phyloP scores from a whole-genome alignment of 768 basidiomycete species.

The Piloderma croceum region DNA sequence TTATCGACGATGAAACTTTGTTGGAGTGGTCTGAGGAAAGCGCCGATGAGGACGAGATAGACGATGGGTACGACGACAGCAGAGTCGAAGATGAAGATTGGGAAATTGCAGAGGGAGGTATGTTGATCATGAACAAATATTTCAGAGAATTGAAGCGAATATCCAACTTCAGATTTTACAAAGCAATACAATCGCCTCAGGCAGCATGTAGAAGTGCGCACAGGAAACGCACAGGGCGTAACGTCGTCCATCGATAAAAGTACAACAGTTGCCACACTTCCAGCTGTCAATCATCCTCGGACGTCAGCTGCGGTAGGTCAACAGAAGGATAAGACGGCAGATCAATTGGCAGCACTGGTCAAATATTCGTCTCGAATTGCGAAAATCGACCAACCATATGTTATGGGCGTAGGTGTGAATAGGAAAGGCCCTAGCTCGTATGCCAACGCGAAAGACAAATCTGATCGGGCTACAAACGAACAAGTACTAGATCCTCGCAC shows the following conservation, averaged over 20 bases:
- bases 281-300: slow-evolving; percentile 66
- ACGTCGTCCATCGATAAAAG: slow-evolving; percentile 46
- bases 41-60: slow-evolving; percentile 19
- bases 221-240: slow-evolving; percentile 59
- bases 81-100: slow-evolving; percentile 84
- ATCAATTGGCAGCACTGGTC: slow-evolving; percentile 68
- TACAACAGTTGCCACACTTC: slow-evolving; percentile 54
- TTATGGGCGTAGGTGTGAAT: slow-evolving; percentile 70
- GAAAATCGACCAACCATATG: slow-evolving; percentile 71
- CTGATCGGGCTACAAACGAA: slow-evolving; percentile 93
- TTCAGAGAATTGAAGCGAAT: slow-evolving; percentile 2
- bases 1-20: slow-evolving; percentile 37
- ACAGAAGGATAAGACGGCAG: slow-evolving; percentile 54
- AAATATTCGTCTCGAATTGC: slow-evolving; percentile 74
- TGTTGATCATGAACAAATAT: slow-evolving; percentile 13
- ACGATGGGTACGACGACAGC: slow-evolving; percentile 49
- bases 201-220: slow-evolving; percentile 83
- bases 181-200: slow-evolving; percentile 95
- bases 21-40: slow-evolving; percentile 25
- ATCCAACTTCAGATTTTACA: slow-evolving; percentile 73
- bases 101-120: slow-evolving; percentile 82
- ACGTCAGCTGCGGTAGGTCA: slow-evolving; percentile 24
- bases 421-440: slow-evolving; percentile 87
- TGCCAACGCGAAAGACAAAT: slow-evolving; percentile 91
- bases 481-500: slow-evolving; percentile 98